Evolutionary conservation across 371 early-diverging fungal genomes (phyloP).

Genomic region (Saksenaea oblongispora): DNA sequence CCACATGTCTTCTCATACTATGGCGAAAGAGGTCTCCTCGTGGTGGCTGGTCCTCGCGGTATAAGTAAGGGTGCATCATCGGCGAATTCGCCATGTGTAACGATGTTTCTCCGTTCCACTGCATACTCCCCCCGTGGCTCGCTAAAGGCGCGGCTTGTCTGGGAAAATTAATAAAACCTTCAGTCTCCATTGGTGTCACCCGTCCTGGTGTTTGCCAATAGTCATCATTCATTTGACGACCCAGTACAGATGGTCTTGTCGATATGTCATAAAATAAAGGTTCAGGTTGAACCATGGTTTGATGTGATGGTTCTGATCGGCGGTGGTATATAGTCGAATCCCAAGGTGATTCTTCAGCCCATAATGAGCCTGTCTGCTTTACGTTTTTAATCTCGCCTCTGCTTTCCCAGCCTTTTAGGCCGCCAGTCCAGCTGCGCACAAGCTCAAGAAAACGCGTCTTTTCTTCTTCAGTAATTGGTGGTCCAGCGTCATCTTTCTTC

Average conservation of each 20-base stretch:
- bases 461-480: constrained; percentile 39
- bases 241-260: background rate
- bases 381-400: constrained; percentile 2
- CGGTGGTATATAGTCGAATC: constrained; percentile 10
- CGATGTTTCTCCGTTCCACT: background rate
- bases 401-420: constrained; percentile 35
- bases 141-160: background rate
- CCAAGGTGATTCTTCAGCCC: constrained; percentile 44
- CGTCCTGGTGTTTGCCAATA: background rate
- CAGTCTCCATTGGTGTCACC: constrained; percentile 4
- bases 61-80: background rate
- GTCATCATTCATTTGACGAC: background rate
- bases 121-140: constrained; percentile 4
- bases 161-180: constrained; percentile 2
- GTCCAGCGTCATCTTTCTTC: background rate
- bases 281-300: constrained; percentile 3
- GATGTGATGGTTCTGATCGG: constrained; percentile 6
- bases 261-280: constrained; percentile 17
- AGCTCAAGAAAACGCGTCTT: constrained; percentile 45
- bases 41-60: constrained; percentile 5
- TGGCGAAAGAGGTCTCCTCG: constrained; percentile 1
- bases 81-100: constrained; percentile 1
- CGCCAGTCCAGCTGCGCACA: constrained; percentile 50
- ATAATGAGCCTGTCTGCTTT: constrained; percentile 24
- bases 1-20: background rate